These are phyloP conservation scores for Lotmaria passim DNA, from an alignment of 208 protist species.

Conservation along the genomic window DNA sequence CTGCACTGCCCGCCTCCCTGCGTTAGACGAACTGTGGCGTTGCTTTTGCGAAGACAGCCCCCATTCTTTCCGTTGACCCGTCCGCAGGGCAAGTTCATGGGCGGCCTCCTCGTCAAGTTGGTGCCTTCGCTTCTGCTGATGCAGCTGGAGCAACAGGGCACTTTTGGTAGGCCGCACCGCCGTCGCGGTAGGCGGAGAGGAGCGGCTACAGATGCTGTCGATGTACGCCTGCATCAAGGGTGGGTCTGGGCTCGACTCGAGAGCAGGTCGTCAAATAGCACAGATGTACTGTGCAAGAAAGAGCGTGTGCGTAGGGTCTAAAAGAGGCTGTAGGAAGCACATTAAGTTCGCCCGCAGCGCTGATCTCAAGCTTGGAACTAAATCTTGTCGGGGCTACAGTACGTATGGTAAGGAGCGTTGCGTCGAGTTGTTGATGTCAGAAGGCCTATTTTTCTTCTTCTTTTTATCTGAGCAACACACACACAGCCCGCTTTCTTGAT, in stretches of 20 bases:
- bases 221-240: slow-evolving; percentile 34
- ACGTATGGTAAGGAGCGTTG: too few species aligned
- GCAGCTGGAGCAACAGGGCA: slow-evolving; percentile 24
- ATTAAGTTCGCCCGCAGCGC: too few species aligned
- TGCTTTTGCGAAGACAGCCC: background rate
- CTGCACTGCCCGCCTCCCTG: background rate
- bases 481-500: too few species aligned
- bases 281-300: too few species aligned
- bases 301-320: too few species aligned
- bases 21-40: background rate
- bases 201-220: slow-evolving; percentile 34
- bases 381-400: too few species aligned
- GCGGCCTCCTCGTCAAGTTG: background rate
- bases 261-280: too few species aligned
- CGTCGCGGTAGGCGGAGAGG: slow-evolving; percentile 9
- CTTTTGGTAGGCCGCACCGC: slow-evolving; percentile 25
- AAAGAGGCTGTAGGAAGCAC: too few species aligned
- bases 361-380: too few species aligned
- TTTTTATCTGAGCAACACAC: too few species aligned
- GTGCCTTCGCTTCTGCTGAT: background rate
- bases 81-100: background rate
- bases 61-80: background rate
- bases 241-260: background rate
- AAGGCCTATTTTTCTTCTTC: too few species aligned
- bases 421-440: too few species aligned